Percentiles rank a stretch among this genome's conserved stretches.
phyloP scores from a whole-genome alignment of 169 alveolate genomes.

The Haemoproteus tartakovskyi region DNA sequence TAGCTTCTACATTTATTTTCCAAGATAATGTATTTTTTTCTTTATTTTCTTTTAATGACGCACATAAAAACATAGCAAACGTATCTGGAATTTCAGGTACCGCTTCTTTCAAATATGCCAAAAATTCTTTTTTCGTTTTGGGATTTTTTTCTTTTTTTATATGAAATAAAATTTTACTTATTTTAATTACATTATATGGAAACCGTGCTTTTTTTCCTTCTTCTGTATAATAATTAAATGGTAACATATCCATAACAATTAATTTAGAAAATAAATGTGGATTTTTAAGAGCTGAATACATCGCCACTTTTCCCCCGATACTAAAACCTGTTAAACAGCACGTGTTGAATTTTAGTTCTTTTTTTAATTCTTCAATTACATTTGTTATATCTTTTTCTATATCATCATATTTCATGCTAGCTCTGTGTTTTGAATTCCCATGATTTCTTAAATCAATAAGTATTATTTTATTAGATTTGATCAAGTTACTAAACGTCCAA shows the following conservation, averaged over 20 bases:
- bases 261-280: conserved; percentile 14
- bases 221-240: conserved; percentile 19
- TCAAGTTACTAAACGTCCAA: conserved; percentile 16
- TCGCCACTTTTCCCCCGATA: conserved; percentile 54
- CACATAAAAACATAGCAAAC: conserved; percentile 39
- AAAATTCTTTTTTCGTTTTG: conserved; percentile 9
- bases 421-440: conserved; percentile 57
- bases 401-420: conserved; percentile 31
- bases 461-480: conserved; percentile 46
- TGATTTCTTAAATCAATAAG: conserved; percentile 46
- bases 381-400: conserved; percentile 51
- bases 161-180: conserved; percentile 12
- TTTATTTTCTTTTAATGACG: conserved; percentile 18
- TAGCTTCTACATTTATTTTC: conserved; percentile 58
- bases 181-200: conserved; percentile 20
- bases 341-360: too few species aligned
- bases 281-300: conserved; percentile 59
- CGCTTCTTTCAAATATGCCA: conserved; percentile 2
- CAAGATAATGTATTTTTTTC: conserved; percentile 25
- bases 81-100: conserved; percentile 26
- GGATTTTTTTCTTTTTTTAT: conserved; percentile 28
- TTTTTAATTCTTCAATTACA: conserved; percentile 16
- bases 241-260: conserved; percentile 53
- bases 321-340: conserved; percentile 63
- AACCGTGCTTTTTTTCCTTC: background rate